phyloP scores from a whole-genome alignment of 345 rosid species.

The Ailanthus altissimus region DNA sequence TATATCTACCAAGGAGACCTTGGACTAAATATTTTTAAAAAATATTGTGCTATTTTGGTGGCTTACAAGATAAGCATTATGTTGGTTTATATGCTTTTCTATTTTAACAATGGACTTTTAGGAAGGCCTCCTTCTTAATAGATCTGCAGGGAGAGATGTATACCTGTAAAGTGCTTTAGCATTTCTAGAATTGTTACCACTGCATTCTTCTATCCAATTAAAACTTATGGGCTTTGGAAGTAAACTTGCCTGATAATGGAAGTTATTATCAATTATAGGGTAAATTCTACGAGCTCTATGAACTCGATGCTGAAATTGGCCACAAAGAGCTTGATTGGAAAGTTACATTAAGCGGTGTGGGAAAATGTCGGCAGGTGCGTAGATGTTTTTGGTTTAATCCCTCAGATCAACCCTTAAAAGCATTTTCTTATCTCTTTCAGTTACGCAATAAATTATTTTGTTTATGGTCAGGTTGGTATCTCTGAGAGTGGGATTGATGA shows the following conservation, averaged over 20 bases:
- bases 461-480: conserved; percentile 68
- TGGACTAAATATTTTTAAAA: background rate
- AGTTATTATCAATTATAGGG: conserved; percentile 53
- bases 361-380: conserved; percentile 95
- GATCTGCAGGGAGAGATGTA: background rate
- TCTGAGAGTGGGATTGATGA: conserved; percentile 88
- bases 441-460: conserved; percentile 7
- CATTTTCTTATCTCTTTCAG: background rate
- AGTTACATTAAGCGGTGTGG: conserved; percentile 88
- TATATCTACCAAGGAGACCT: background rate
- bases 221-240: conserved; percentile 1
- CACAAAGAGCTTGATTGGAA: conserved; percentile 97
- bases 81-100: conserved; percentile 5
- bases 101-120: background rate
- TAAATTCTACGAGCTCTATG: conserved; percentile 92
- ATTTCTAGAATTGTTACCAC: background rate
- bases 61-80: background rate
- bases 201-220: conserved; percentile 1
- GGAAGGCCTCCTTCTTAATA: background rate
- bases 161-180: background rate
- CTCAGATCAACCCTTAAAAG: background rate
- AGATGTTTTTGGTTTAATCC: conserved; percentile 1
- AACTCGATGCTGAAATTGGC: conserved; percentile 94
- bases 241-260: conserved; percentile 23
- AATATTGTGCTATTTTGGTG: background rate